phyloP scores from a whole-genome alignment of 768 basidiomycete genomes.

The Tephrocybe sp. region DNA sequence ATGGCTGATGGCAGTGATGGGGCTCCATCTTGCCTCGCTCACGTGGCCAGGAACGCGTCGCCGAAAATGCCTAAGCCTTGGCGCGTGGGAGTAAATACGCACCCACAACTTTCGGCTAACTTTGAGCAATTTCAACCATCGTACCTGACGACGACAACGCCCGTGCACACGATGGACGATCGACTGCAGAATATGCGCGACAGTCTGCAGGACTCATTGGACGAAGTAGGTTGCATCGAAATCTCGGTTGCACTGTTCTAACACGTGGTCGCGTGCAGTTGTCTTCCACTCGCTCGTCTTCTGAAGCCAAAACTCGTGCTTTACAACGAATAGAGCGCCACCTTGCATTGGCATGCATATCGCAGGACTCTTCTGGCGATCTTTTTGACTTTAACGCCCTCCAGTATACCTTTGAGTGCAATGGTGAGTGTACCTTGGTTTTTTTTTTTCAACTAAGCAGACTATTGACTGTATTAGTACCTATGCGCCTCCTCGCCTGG shows the following conservation, averaged over 20 bases:
- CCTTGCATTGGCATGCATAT: conserved; percentile 47
- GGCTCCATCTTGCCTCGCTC: conserved; percentile 10
- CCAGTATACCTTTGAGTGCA: conserved; percentile 82
- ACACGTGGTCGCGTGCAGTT: conserved; percentile 42
- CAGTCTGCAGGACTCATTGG: conserved; percentile 58
- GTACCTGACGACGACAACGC: conserved; percentile 8
- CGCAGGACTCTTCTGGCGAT: conserved; percentile 39
- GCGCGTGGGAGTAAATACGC: conserved; percentile 21
- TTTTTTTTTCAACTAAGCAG: background rate
- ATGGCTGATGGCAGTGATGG: background rate
- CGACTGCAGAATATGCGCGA: conserved; percentile 36
- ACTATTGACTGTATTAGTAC: conserved; percentile 42
- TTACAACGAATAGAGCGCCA: conserved; percentile 54
- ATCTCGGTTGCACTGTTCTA: background rate
- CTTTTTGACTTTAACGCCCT: conserved; percentile 57
- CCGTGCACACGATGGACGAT: conserved; percentile 20
- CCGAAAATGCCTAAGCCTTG: conserved; percentile 13
- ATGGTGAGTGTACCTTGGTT: conserved; percentile 46
- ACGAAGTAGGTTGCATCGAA: conserved; percentile 46
- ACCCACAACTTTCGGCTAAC: conserved; percentile 17
- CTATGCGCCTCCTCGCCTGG: conserved; percentile 64
- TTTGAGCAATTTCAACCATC: conserved; percentile 14
- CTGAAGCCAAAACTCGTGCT: conserved; percentile 49
- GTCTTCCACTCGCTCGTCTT: conserved; percentile 56
- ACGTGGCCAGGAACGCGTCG: conserved; percentile 15